Evolutionary conservation across 768 basidiomycete species (phyloP).

Genomic region (Hortiboletus campestris): DNA sequence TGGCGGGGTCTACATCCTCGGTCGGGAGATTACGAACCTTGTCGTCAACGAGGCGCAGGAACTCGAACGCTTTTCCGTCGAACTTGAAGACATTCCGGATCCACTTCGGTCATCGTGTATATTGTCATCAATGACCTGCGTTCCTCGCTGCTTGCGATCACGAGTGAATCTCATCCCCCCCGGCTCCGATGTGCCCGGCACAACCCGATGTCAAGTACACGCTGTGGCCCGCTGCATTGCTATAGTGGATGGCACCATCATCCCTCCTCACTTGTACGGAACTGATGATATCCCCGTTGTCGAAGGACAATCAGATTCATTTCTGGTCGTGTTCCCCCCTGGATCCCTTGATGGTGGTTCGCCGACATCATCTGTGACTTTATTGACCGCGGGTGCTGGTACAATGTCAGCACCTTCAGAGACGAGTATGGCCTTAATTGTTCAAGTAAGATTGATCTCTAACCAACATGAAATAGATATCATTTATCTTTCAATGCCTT

Average conservation of each 20-base stretch:
- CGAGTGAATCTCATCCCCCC: constrained; percentile 19
- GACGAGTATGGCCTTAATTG: constrained; percentile 43
- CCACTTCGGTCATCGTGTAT: constrained; percentile 53
- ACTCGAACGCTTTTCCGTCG: constrained; percentile 39
- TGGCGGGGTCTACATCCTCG: constrained; percentile 72
- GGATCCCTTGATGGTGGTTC: constrained; percentile 49
- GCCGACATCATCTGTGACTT: constrained; percentile 51
- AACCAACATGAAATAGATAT: constrained; percentile 43
- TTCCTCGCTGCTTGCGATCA: constrained; percentile 30
- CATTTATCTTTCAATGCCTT: constrained; percentile 55
- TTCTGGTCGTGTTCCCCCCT: constrained; percentile 75
- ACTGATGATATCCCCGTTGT: constrained; percentile 7
- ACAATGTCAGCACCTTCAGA: constrained; percentile 72
- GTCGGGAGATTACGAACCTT: constrained; percentile 40
- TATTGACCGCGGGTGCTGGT: constrained; percentile 67
- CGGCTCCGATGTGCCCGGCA: background rate
- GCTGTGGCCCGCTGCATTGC: constrained; percentile 49
- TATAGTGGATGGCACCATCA: constrained; percentile 40
- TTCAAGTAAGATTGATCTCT: background rate
- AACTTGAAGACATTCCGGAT: constrained; percentile 61
- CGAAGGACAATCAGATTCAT: constrained; percentile 50
- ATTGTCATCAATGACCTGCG: constrained; percentile 44
- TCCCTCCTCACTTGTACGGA: constrained; percentile 30
- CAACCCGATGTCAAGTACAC: constrained; percentile 1
- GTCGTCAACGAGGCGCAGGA: constrained; percentile 16